Percentiles rank a stretch among this genome's conserved stretches.
These are phyloP conservation scores for Arxiozyma bovina DNA, from an alignment of 1,139 yeast species.

Conservation along the genomic window DNA sequence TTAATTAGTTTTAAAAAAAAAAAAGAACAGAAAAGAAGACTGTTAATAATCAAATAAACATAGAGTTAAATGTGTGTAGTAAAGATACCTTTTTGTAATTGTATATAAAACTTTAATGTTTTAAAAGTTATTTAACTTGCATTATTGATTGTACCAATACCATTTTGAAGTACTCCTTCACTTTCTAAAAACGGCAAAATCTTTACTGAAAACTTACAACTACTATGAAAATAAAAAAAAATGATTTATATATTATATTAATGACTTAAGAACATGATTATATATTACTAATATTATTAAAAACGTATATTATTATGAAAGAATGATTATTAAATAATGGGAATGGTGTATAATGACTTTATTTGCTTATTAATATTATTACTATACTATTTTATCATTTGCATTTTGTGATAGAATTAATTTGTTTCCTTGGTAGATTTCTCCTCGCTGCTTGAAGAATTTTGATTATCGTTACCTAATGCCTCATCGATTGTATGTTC, in stretches of 20 bases:
- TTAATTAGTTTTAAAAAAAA: slow-evolving; percentile 10
- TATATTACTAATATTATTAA: too few relatives aligned
- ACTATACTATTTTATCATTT: neutral
- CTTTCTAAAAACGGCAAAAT: too few relatives aligned
- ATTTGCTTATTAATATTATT: neutral
- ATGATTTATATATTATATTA: too few relatives aligned
- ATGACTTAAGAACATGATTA: too few relatives aligned
- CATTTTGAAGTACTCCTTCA: too few relatives aligned
- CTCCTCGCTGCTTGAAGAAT: slow-evolving; percentile 1
- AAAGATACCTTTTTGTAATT: neutral
- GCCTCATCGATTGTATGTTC: slow-evolving; percentile 2
- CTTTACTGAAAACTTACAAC: too few relatives aligned
- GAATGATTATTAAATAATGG: neutral
- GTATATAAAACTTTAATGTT: neutral
- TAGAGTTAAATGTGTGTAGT: neutral
- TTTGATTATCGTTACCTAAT: neutral
- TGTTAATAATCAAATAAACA: neutral
- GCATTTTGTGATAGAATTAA: neutral
- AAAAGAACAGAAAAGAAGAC: neutral
- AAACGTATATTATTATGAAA: too few relatives aligned
- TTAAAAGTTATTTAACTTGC: too few relatives aligned
- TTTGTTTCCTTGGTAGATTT: neutral
- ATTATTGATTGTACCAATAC: too few relatives aligned
- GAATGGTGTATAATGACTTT: neutral
- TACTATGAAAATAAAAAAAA: too few relatives aligned